These are phyloP conservation scores for Pinus albicaulis DNA, from an alignment of 75 land plant genomes.

Conservation along the genomic window DNA sequence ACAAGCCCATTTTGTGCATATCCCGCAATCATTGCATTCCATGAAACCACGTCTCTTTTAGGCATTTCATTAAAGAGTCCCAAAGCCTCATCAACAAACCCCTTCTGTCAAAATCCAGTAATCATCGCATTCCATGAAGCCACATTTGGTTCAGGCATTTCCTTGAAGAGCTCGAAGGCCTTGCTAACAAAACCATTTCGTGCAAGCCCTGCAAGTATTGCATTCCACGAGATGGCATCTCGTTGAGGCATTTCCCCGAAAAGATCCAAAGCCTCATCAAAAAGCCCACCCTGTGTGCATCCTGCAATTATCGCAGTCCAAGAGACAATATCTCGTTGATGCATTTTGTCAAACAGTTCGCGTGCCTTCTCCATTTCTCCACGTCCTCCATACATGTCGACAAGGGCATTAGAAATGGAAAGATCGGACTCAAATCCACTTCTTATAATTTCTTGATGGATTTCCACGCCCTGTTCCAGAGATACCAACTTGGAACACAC, in stretches of 20 bases:
- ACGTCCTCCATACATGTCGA: constrained; percentile 35
- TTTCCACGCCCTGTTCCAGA: constrained; percentile 12
- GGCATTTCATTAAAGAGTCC: constrained; percentile 20
- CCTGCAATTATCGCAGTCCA: constrained; percentile 44
- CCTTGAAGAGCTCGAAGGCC: constrained; percentile 21
- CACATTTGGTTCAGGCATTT: constrained; percentile 35
- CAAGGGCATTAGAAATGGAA: constrained; percentile 21
- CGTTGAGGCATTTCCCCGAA: constrained; percentile 23
- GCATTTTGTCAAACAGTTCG: constrained; percentile 42
- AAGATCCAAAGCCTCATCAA: constrained; percentile 25
- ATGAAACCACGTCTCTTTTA: constrained; percentile 19
- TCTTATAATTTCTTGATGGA: constrained; percentile 27
- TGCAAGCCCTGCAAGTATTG: constrained; percentile 42
- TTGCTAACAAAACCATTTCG: constrained; percentile 17
- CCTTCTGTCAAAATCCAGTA: constrained; percentile 18
- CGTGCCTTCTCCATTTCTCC: constrained; percentile 14
- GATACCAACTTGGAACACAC: constrained; percentile 36
- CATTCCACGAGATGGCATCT: constrained; percentile 41
- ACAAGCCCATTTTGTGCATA: constrained; percentile 57
- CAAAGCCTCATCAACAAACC: constrained; percentile 14
- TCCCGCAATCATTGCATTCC: constrained; percentile 39
- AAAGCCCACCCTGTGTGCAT: constrained; percentile 15
- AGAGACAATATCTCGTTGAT: constrained; percentile 35
- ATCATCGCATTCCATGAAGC: constrained; percentile 39
- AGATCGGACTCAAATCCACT: constrained; percentile 22